Evolutionary conservation across 192 early-diverging fungal genomes (phyloP), one percentile per base, ranked within the genome.

Genomic region (Cetraspora pellucida): DNA sequence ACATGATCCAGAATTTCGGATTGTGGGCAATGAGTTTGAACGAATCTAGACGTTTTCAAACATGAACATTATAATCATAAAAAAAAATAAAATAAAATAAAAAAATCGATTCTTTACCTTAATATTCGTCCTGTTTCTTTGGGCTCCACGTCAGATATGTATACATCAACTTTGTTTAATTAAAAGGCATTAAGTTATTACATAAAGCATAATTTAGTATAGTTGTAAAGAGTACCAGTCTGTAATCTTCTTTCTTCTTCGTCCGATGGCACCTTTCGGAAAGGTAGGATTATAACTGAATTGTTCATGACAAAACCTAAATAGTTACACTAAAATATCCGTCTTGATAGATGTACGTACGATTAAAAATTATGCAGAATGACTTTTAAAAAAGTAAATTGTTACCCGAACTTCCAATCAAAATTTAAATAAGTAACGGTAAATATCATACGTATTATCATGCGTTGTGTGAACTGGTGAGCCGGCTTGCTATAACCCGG

Each of bases 31-130:
- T 85, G 47, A 25, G 77, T 78, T 49, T 84, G 79, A 28, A 83
- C 77, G 61, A 89, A 89, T 66, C 86, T 89, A 27, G n/a, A 23
- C 11, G 21, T n/a, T 21, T 45, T 46, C n/a, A n/a, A n/a, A n/a
- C n/a, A n/a, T n/a, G n/a, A n/a, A n/a, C n/a, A n/a, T n/a, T n/a
- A n/a, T n/a, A n/a, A n/a, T 63, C 25, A 27, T 50, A 55, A 67
- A 25, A 17, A 21, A 25, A 7, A 6, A 59, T 49, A 13, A 72
- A 37, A 10, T 13, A 61, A 57, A 21, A 25, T 11, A 25, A 37
- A 10, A 30, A 8, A 64, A 19, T 16, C 5, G 10, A 16, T 5
- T 77, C 14, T 11, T 57, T 78, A 80, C 79, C 65, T 75, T 65
- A 75, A 13, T 8, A 54, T 44, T 16, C n/a, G 59, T 30, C n/a